Base-by-base conservation (phyloP, 1,284 basidiomycete species). In the Puccinia hordei region DNA sequence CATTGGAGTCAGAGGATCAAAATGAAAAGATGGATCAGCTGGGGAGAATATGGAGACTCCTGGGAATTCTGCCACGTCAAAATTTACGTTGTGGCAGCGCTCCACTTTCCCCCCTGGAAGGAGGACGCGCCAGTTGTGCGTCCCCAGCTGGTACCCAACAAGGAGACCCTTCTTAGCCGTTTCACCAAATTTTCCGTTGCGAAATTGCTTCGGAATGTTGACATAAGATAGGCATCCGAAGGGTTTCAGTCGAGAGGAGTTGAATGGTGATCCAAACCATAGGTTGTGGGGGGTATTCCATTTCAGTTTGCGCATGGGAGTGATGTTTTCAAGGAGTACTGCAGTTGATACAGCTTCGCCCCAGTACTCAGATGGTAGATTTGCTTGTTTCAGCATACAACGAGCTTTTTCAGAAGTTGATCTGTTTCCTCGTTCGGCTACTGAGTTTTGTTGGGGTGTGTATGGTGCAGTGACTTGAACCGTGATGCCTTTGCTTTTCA, bases 271-370 rank as follows among this genome's bases (percentile, higher is more conserved):
- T 49, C 24, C 19, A 51, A 22, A 24, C 68, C 68, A 71, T 30
- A 15, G 9, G 33, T 49, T 33, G 33, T 46, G 24, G 17, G 73
- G 73, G 3, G 73, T 44, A 63, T 76, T 46, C 55, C n/a, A 46
- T 5, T 19, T 49, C 2, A 24, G n/a, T 24, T 27, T 33, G 35
- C 46, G 10, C n/a, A 41, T 65, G 1, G 59, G 61, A 8, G 73
- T 76, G 35, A 76, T 46, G 46, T 59, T 74, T 38, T 74, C 73
- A 13, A 74, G 55, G n/a, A 59, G 61, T n/a, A 61, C 4, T 0
- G 53, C 41, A 4, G 73, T 74, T 4, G 15, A 30, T 3, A 74
- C 73, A 17, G 27, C 57, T 24, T 65, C 63, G 4, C 6, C 63
- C 63, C 63, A 65, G 63, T 65, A 65, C 19, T n/a, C 35, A 4